Conservation (phyloP, 164 flowering plant genomes). For the Berberis vulgaris region DNA sequence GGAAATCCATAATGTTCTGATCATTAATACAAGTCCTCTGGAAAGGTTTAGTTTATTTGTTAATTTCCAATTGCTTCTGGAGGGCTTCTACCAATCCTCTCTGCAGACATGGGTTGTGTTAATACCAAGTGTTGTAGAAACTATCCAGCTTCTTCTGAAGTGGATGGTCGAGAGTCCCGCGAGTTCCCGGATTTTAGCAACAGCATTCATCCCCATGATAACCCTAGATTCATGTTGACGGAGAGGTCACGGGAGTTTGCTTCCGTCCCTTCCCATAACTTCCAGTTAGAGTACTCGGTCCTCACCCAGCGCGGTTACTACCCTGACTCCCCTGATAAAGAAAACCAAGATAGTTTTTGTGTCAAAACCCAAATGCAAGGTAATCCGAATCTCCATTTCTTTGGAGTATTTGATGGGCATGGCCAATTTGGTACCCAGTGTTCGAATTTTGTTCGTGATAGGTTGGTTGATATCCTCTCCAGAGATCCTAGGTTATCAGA, state of each 20-base stretch:
- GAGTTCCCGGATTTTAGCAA: conserved; percentile 12
- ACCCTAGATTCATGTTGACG: conserved; percentile 19
- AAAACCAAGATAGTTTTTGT: conserved; percentile 84
- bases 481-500: conserved; percentile 45
- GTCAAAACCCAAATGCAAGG: conserved; percentile 63
- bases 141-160: conserved; percentile 35
- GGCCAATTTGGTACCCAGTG: conserved; percentile 78
- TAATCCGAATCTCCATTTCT: conserved; percentile 88
- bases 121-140: conserved; percentile 63
- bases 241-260: conserved; percentile 45
- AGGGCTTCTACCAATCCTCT: not conserved
- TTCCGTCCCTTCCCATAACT: conserved; percentile 62
- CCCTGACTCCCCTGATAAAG: conserved; percentile 80
- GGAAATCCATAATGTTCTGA: no score
- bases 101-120: conserved; percentile 71
- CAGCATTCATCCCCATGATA: conserved; percentile 2
- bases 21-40: not conserved
- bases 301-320: conserved; percentile 81
- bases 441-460: conserved; percentile 70
- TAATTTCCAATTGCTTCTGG: not conserved
- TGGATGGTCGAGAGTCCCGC: conserved; percentile 17
- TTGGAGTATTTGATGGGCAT: conserved; percentile 97
- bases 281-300: conserved; percentile 53
- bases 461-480: conserved; percentile 51
- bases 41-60: not conserved